Percentiles rank a stretch among this genome's conserved stretches.
These are phyloP conservation scores for Phanerochaete carnosa DNA, from an alignment of 768 basidiomycete genomes.

Conservation along the genomic window DNA sequence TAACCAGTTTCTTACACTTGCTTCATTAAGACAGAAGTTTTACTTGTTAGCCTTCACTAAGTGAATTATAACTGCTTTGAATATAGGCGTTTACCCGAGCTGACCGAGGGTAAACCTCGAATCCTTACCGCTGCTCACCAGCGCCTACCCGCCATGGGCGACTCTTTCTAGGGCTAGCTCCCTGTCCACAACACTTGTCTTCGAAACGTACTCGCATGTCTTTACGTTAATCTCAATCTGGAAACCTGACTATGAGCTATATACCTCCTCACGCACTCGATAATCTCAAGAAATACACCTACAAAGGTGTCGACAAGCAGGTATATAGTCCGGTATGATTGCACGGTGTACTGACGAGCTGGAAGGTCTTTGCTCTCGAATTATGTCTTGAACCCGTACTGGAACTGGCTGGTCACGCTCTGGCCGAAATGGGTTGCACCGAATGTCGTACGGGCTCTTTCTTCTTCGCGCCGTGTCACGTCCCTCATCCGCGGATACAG, in stretches of 20 bases:
- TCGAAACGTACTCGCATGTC: background rate
- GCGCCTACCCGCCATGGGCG: no score
- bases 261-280: constrained; percentile 64
- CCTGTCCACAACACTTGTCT: background rate
- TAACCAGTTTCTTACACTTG: no score
- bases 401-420: constrained; percentile 88
- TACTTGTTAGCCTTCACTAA: no score
- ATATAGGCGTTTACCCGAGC: no score
- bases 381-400: constrained; percentile 80
- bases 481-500: constrained; percentile 36
- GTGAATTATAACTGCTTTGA: no score
- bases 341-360: background rate
- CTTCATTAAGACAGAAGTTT: no score
- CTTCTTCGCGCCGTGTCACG: background rate
- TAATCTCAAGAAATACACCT: constrained; percentile 74
- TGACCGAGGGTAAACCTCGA: no score
- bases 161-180: no score
- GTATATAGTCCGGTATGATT: constrained; percentile 16
- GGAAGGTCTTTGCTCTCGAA: constrained; percentile 71
- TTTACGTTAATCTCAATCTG: background rate
- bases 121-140: no score
- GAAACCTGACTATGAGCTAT: constrained; percentile 48
- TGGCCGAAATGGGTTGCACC: constrained; percentile 86
- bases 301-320: constrained; percentile 80
- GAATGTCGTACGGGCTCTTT: constrained; percentile 64